These are phyloP conservation scores for Mycena kentingensis DNA, from an alignment of 768 basidiomycete species.

Conservation along the genomic window DNA sequence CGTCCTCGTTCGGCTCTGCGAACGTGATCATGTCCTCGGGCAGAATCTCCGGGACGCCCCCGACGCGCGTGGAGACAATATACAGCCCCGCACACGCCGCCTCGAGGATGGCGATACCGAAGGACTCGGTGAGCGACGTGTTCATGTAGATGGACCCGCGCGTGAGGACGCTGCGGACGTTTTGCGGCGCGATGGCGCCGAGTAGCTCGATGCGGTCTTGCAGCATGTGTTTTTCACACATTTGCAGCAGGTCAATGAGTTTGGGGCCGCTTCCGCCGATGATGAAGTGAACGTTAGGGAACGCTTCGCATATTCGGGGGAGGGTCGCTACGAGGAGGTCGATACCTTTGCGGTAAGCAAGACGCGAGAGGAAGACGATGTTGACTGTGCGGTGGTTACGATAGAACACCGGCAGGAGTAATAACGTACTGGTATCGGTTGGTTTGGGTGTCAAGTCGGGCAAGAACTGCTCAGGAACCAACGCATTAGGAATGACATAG, in stretches of 20 bases:
- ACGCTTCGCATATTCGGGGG: constrained; percentile 82
- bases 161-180: constrained; percentile 84
- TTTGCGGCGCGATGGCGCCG: constrained; percentile 75
- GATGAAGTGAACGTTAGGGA: constrained; percentile 86
- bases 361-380: constrained; percentile 85
- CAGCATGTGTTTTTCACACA: constrained; percentile 86
- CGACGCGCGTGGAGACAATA: constrained; percentile 91
- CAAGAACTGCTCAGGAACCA: constrained; percentile 84
- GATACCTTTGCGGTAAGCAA: constrained; percentile 95
- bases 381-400: constrained; percentile 59
- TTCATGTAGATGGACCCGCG: constrained; percentile 92
- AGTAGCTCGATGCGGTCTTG: constrained; percentile 92
- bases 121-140: constrained; percentile 93
- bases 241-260: constrained; percentile 90
- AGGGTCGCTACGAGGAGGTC: constrained; percentile 93
- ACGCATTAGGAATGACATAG: constrained; percentile 92
- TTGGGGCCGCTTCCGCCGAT: constrained; percentile 96
- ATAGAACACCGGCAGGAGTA: not conserved
- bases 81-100: constrained; percentile 94
- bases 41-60: constrained; percentile 93
- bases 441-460: constrained; percentile 52
- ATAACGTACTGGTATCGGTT: constrained; percentile 57
- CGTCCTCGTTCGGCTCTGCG: constrained; percentile 91
- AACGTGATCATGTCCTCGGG: constrained; percentile 96
- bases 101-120: constrained; percentile 97